A percentile compares a stretch with the other conserved stretches of the same genome.
Evolutionary conservation across 768 basidiomycete genomes (phyloP).

Genomic region (Termitomyces sp.): DNA sequence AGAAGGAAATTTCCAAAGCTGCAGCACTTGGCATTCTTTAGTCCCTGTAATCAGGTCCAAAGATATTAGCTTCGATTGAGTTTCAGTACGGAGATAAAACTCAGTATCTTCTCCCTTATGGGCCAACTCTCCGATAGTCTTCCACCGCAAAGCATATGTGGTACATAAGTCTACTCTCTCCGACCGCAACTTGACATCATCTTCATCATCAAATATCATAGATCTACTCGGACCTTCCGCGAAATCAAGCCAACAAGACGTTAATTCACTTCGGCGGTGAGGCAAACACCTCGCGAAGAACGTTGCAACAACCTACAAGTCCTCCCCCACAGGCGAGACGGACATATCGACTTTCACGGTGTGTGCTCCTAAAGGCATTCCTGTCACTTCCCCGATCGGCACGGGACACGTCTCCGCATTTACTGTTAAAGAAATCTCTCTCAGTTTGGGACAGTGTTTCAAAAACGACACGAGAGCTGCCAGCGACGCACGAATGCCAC

Average conservation of each 20-base stretch:
- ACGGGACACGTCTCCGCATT: constrained; percentile 1
- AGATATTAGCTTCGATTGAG: too few species aligned
- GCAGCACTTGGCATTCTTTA: background rate
- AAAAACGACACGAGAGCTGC: constrained; percentile 4
- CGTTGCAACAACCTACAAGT: background rate
- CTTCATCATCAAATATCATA: background rate
- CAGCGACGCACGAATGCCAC: constrained; percentile 4
- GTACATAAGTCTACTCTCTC: background rate
- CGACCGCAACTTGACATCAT: background rate
- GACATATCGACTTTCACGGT: constrained; percentile 6
- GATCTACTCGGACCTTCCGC: background rate
- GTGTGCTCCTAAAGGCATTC: background rate
- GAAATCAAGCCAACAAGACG: background rate
- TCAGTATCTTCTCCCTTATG: background rate
- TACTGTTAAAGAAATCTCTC: constrained; percentile 6
- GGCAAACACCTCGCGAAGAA: constrained; percentile 5
- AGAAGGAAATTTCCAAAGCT: background rate
- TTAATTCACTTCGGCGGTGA: background rate
- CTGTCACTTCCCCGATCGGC: background rate
- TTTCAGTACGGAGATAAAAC: too few species aligned
- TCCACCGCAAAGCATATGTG: background rate
- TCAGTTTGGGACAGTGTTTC: constrained; percentile 1
- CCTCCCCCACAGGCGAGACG: constrained; percentile 1
- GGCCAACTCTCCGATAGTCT: background rate
- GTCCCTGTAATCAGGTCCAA: background rate